phyloP scores from a whole-genome alignment of 148 eudicot genomes.

The Agrostemma githago region DNA sequence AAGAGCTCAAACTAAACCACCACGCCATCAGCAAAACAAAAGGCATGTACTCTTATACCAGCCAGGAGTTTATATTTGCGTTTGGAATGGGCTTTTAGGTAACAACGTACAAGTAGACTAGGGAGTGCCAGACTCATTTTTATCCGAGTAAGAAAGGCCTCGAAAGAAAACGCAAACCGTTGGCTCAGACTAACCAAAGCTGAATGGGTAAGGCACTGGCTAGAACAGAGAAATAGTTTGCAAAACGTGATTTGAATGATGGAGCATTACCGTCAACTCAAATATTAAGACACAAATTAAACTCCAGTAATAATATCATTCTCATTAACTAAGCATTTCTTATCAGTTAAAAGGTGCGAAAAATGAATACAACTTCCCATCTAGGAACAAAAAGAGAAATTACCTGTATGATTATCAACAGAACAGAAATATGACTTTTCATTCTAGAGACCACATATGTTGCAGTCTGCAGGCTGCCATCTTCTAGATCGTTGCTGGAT shows the following conservation, averaged over 20 bases:
- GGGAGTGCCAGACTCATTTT: background rate
- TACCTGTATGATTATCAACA: conserved; percentile 86
- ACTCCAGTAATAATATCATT: background rate
- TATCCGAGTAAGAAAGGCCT: background rate
- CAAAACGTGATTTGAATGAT: background rate
- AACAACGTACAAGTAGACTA: background rate
- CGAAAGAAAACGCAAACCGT: background rate
- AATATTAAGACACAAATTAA: background rate
- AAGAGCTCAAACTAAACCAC: background rate
- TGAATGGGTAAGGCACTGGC: background rate
- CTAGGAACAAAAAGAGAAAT: background rate
- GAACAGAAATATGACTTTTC: conserved; percentile 72
- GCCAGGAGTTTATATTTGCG: background rate
- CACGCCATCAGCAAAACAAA: background rate
- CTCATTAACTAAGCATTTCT: background rate
- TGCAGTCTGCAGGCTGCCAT: conserved; percentile 66
- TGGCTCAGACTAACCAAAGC: background rate
- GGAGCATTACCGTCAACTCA: background rate
- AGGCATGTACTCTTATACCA: background rate
- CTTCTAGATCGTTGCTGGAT: conserved; percentile 45
- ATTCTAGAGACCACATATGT: conserved; percentile 76
- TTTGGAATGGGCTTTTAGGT: background rate
- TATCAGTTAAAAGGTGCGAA: background rate
- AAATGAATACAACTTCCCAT: background rate
- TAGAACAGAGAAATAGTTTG: background rate